These are phyloP conservation scores for Candida andamanensis DNA, from an alignment of 805 yeast species.

Conservation along the genomic window DNA sequence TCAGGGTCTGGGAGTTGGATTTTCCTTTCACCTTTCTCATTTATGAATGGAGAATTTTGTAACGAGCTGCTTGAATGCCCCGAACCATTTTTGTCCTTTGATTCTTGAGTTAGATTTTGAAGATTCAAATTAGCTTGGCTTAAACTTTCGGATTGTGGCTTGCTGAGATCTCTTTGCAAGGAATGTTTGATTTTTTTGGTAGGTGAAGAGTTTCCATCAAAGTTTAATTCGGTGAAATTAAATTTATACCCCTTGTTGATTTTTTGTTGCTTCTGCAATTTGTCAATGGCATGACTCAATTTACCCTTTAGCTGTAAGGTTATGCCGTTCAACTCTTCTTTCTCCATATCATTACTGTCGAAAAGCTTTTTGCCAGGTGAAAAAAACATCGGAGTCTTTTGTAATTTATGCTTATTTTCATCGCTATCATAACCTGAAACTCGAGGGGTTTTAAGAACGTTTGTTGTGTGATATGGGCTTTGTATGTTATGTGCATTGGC, in stretches of 20 bases:
- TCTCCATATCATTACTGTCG: slow-evolving; percentile 19
- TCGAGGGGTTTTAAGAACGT: slow-evolving; percentile 29
- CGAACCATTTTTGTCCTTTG: slow-evolving; percentile 10
- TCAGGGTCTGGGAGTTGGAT: slow-evolving; percentile 25
- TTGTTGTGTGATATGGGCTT: slow-evolving; percentile 18
- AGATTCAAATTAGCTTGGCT: slow-evolving; percentile 31
- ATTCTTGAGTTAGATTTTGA: slow-evolving; percentile 35
- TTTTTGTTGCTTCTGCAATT: slow-evolving; percentile 27
- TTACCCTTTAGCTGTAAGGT: slow-evolving; percentile 33
- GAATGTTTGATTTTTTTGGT: slow-evolving; percentile 19
- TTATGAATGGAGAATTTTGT: slow-evolving; percentile 5
- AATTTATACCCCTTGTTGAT: slow-evolving; percentile 16
- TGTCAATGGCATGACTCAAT: slow-evolving; percentile 37
- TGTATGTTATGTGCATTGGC: slow-evolving; percentile 19
- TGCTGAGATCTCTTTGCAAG: slow-evolving; percentile 5
- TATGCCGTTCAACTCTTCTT: slow-evolving; percentile 34
- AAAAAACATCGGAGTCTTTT: slow-evolving; percentile 37
- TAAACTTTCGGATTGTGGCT: slow-evolving; percentile 4
- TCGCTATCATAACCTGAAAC: slow-evolving; percentile 27
- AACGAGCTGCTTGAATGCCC: slow-evolving; percentile 1
- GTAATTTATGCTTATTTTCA: slow-evolving; percentile 19
- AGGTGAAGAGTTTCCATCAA: slow-evolving; percentile 20
- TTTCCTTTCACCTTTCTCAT: slow-evolving; percentile 4
- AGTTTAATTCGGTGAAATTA: slow-evolving; percentile 28
- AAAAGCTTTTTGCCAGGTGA: slow-evolving; percentile 35